Evolutionary conservation across 164 flowering plant species (phyloP), one percentile per base, ranked within the genome.

Genomic region (Nymphaea thermarum): DNA sequence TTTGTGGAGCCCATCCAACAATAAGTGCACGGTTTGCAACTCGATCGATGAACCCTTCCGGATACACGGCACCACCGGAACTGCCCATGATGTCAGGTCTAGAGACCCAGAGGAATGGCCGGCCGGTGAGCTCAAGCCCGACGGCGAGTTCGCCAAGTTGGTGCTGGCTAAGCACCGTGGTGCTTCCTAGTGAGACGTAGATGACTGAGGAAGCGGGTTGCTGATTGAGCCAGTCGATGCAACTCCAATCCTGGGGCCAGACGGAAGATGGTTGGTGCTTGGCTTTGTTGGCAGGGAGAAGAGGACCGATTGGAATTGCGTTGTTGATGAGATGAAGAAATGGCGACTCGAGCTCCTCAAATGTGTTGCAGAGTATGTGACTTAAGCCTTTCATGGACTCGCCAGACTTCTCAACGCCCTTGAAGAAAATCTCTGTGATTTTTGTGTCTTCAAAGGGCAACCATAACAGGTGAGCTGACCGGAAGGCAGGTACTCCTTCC

Each of bases 401-500:
- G 5, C 5, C 60, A 51, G 5, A 55, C 44, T 59, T 60, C 45
- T 18, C 10, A 3, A 60, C 5, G 25, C 18, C 43, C 16, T 43
- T 25, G 36, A 59, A 67, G 63, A 67, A 8, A 15, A 42, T n/a
- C 70, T 57, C 43, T 2, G 15, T 1, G 7, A 6, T 4, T 3
- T 4, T 17, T 2, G 64, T 36, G 59, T 67, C 64, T 1, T 44
- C 70, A 4, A 67, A 18, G 51, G 47, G 60, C 47, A 6, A 15
- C 70, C 70, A 67, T 6, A 5, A 16, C 3, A 73, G 63, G 51
- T 69, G 43, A 16, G n/a, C 8, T 6, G 73, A 5, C 65, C 53
- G 64, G 62, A 75, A 70, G 5, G 68, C 63, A 2, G 81, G 84
- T 71, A 73, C 63, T 43, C 42, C 41, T 7, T 76, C 72, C 4